These are phyloP conservation scores for Microdochium nivale DNA, from an alignment of 2,329 filamentous ascomycete species.

Conservation along the genomic window DNA sequence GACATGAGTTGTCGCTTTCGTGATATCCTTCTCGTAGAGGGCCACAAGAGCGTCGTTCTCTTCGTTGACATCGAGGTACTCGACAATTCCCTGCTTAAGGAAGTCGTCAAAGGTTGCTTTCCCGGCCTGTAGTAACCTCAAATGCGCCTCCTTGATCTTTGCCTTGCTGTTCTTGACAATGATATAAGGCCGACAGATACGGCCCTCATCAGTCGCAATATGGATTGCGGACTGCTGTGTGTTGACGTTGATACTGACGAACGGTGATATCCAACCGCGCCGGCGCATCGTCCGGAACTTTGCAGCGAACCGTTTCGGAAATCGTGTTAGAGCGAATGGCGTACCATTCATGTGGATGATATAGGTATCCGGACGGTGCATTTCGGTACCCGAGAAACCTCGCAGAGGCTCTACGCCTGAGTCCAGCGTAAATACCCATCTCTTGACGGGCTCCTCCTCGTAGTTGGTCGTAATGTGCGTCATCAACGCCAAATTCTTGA, in stretches of 20 bases:
- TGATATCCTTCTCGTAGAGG: conserved; percentile 79
- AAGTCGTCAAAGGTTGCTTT: conserved; percentile 92
- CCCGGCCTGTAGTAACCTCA: conserved; percentile 74
- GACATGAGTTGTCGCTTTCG: conserved; percentile 77
- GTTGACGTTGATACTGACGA: conserved; percentile 95
- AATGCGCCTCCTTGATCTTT: conserved; percentile 68
- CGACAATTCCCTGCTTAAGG: conserved; percentile 77
- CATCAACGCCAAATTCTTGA: conserved; percentile 98
- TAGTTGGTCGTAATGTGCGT: conserved; percentile 98
- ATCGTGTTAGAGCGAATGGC: conserved; percentile 76
- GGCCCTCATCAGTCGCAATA: conserved; percentile 92
- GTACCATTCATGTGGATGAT: conserved; percentile 95
- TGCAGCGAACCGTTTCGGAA: conserved; percentile 78
- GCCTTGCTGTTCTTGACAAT: conserved; percentile 84
- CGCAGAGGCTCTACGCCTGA: conserved; percentile 73
- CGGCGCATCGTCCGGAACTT: conserved; percentile 81
- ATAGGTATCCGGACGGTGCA: conserved; percentile 77
- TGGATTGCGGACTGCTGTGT: conserved; percentile 86
- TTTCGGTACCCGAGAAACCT: conserved; percentile 65
- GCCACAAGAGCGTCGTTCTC: conserved; percentile 95
- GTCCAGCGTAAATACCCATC: conserved; percentile 79
- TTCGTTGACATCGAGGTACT: conserved; percentile 97
- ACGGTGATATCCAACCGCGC: conserved; percentile 87
- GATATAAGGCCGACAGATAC: conserved; percentile 92
- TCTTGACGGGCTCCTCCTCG: conserved; percentile 81